Base-by-base conservation (phyloP, 2,329 filamentous ascomycete genomes). In the Madurella mycetomatis region DNA sequence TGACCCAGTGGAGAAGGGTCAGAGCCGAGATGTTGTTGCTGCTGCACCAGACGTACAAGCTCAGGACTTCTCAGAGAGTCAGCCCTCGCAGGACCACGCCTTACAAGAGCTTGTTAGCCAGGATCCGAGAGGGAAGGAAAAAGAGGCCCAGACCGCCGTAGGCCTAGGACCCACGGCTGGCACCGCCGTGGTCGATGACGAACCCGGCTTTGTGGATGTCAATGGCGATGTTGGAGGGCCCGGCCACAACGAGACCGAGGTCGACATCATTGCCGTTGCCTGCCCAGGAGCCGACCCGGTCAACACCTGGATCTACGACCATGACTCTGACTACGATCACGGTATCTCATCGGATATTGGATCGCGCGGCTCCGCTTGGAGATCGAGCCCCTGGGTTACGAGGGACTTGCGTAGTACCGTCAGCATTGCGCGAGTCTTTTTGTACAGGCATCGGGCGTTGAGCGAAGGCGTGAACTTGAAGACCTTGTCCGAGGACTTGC, bases 221-320 rank as follows among this genome's bases (percentile, higher is more conserved):
- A 70, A 73, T 41, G 74, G 74, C 32, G 73, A 76, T n/a, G 64
- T 76, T 12, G 65, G 65, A 11, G 73, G 73, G 5, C 57, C 63
- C 2, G 71, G 72, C 2, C 75, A 80, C 59, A 80, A 82, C 54
- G 73, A 80, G 60, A 82, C 79, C 1, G 73, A 69, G 3, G 78
- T 80, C 45, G 79, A 82, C 51, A 69, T 82, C 42, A 70, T 82
- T 40, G 73, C 78, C 5, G 74, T 82, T 5, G 77, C 80, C 0
- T 82, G 79, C 56, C 74, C 79, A 0, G 79, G 78, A 0, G 78
- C 75, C 0, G 74, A 80, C 40, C 71, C 78, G 1, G 65, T 80
- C n/a, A 71, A 76, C 19, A 80, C 77, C 18, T 82, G 79, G 79
- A 76, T 70, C 32, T 71, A 76, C 13, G 76, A 79, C 47, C 76